These are phyloP conservation scores for Cyberlindnera lachancei DNA, from an alignment of 805 yeast species.

Conservation along the genomic window DNA sequence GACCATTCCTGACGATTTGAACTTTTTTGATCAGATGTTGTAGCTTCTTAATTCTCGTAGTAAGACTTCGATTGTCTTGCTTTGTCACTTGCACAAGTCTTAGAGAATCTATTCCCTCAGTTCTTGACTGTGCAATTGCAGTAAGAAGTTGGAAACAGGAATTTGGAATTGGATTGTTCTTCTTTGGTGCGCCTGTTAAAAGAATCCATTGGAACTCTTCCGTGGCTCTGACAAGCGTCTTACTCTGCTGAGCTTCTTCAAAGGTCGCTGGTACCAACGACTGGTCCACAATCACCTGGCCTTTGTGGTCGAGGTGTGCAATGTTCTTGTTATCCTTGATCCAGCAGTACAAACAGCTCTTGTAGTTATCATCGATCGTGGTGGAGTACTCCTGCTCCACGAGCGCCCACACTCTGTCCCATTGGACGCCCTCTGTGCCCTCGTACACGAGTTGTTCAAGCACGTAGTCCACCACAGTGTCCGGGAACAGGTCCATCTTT, in stretches of 20 bases:
- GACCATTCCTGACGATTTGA: slow-evolving; percentile 34
- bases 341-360: slow-evolving; percentile 32
- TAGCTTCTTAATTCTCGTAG: slow-evolving; percentile 51
- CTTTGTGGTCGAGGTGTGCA: slow-evolving; percentile 4
- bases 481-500: slow-evolving; percentile 10
- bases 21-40: slow-evolving; percentile 41
- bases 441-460: slow-evolving; percentile 30
- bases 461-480: slow-evolving; percentile 24
- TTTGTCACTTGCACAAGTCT: slow-evolving; percentile 48
- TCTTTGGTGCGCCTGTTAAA: slow-evolving; percentile 48
- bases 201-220: slow-evolving; percentile 51
- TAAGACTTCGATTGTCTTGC: slow-evolving; percentile 67
- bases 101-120: slow-evolving; percentile 51
- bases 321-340: slow-evolving; percentile 20
- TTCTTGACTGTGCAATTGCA: slow-evolving; percentile 51
- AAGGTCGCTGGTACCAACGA: slow-evolving; percentile 1
- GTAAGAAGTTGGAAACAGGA: slow-evolving; percentile 47
- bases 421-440: slow-evolving; percentile 26
- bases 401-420: slow-evolving; percentile 28
- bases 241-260: slow-evolving; percentile 2
- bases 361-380: slow-evolving; percentile 25
- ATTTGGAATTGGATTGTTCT: slow-evolving; percentile 47
- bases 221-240: slow-evolving; percentile 30
- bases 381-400: slow-evolving; percentile 5
- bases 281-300: neutral